A percentile compares a stretch with the other conserved stretches of the same genome.
These are phyloP conservation scores for Pseudocercospora macadamiae DNA, from an alignment of 2,329 filamentous ascomycete species.

Conservation along the genomic window DNA sequence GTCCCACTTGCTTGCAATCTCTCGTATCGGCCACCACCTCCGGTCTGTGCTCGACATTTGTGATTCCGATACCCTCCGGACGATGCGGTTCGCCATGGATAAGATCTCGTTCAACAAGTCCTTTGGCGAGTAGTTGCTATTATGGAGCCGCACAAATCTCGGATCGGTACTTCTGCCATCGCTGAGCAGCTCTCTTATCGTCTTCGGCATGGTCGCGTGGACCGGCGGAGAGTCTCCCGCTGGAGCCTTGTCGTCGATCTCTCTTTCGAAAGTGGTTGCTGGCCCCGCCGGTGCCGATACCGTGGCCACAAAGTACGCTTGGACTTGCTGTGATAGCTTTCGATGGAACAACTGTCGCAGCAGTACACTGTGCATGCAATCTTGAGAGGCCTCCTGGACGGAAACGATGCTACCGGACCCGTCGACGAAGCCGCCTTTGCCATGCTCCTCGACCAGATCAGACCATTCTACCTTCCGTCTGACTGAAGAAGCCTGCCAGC, in stretches of 20 bases:
- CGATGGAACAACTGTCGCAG: slow-evolving; percentile 8
- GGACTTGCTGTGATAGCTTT: not conserved
- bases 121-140: slow-evolving; percentile 14
- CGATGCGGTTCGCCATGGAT: slow-evolving; percentile 20
- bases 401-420: slow-evolving; percentile 1
- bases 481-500: not conserved
- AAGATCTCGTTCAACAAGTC: slow-evolving; percentile 24
- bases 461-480: not conserved
- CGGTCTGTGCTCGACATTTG: slow-evolving; percentile 19
- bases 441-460: not conserved
- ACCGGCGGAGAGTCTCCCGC: not conserved
- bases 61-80: slow-evolving; percentile 16
- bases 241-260: not conserved
- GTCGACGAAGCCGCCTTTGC: not conserved
- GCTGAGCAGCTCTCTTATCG: slow-evolving; percentile 21
- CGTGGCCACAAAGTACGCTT: not conserved
- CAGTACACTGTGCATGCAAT: slow-evolving; percentile 7
- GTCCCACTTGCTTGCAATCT: slow-evolving; percentile 27
- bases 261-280: not conserved
- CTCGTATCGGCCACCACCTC: slow-evolving; percentile 21
- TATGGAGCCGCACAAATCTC: slow-evolving; percentile 23
- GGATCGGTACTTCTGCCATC: slow-evolving; percentile 15
- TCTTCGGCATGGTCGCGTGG: slow-evolving; percentile 13
- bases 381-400: not conserved
- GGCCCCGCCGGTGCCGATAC: not conserved